phyloP scores from a whole-genome alignment of 176 grass and related monocot species.

The Triticum dicoccoides region DNA sequence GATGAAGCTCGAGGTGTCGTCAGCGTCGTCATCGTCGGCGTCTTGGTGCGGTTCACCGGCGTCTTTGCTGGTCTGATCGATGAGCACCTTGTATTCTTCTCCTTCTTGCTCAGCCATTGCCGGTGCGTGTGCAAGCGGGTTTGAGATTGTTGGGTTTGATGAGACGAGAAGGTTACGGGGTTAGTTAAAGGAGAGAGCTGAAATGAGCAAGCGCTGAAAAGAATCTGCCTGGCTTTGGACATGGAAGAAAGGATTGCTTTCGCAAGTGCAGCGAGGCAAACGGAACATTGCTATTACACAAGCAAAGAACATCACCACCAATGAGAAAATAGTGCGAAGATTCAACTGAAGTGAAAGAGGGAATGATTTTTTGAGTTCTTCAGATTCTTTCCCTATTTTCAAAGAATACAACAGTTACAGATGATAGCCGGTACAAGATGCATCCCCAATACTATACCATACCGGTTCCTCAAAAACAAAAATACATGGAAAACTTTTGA shows the following conservation, averaged over 20 bases:
- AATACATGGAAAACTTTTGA: slow-evolving; percentile 22
- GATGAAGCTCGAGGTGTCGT: slow-evolving; percentile 58
- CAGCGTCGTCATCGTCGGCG: slow-evolving; percentile 12
- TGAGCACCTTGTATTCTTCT: slow-evolving; percentile 68
- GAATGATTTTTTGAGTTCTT: background rate
- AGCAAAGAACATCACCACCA: slow-evolving; percentile 19
- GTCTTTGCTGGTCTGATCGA: slow-evolving; percentile 29
- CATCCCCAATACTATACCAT: slow-evolving; percentile 33
- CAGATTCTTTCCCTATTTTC: slow-evolving; percentile 9
- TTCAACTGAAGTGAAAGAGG: background rate
- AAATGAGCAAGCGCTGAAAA: slow-evolving; percentile 9
- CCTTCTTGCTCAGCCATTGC: slow-evolving; percentile 36
- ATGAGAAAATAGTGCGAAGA: background rate
- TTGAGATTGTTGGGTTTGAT: background rate
- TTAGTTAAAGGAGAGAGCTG: slow-evolving; percentile 26
- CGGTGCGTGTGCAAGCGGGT: background rate
- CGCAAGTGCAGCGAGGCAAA: background rate
- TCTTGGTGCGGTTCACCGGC: background rate
- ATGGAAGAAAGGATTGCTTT: slow-evolving; percentile 50
- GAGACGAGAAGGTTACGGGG: background rate
- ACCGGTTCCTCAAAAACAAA: slow-evolving; percentile 38
- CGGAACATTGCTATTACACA: background rate
- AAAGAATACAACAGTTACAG: slow-evolving; percentile 28
- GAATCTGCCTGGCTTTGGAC: slow-evolving; percentile 10
- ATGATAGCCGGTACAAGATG: background rate